Percentiles rank a stretch among this genome's conserved stretches.
Evolutionary conservation across 225 moss, liverwort and hornwort species (phyloP).

Genomic region (Polytrichum commune): DNA sequence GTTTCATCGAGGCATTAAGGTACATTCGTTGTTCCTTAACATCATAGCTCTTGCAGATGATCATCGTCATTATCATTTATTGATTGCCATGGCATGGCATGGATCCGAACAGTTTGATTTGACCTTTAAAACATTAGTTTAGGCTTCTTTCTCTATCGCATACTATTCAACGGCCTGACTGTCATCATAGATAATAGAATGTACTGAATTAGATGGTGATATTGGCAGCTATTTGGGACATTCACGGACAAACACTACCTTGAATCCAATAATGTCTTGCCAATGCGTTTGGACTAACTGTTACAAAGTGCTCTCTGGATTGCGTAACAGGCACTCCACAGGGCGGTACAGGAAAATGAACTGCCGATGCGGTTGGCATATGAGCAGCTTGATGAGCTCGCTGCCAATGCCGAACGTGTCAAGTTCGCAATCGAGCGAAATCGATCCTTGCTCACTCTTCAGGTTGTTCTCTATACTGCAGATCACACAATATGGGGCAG

Average conservation of each 20-base stretch:
- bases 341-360: constrained; percentile 70
- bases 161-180: too few relatives aligned
- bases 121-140: too few relatives aligned
- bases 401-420: constrained; percentile 84
- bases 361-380: constrained; percentile 90
- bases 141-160: too few relatives aligned
- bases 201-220: too few relatives aligned
- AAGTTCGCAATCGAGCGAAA: constrained; percentile 77
- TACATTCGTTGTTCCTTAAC: constrained; percentile 4
- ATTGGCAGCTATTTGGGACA: too few relatives aligned
- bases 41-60: too few relatives aligned
- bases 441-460: constrained; percentile 66
- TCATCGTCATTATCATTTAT: not conserved
- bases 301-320: constrained; percentile 4
- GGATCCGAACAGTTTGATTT: too few relatives aligned
- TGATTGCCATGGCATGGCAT: not conserved
- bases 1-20: constrained; percentile 62
- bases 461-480: constrained; percentile 30
- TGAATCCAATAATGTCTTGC: not conserved
- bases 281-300: not conserved
- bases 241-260: not conserved
- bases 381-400: constrained; percentile 85
- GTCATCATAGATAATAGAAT: too few relatives aligned
- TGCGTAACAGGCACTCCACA: constrained; percentile 57
- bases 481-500: too few relatives aligned